These are phyloP conservation scores for Aeschynomene evenia DNA, from an alignment of 306 rosid genomes.

Conservation along the genomic window DNA sequence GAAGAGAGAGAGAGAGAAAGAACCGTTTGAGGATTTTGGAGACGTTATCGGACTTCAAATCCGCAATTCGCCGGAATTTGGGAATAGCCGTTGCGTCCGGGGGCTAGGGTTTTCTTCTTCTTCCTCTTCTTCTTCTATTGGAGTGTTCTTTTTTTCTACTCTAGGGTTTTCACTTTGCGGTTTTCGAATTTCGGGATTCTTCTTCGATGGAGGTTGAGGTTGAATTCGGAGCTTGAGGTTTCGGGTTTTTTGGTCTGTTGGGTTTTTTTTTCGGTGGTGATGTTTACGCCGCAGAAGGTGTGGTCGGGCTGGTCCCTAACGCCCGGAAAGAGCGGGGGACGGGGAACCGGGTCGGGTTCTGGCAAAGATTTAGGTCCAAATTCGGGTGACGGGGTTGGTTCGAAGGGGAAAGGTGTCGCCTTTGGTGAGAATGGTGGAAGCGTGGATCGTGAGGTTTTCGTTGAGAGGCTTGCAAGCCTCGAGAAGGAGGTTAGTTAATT, in stretches of 20 bases:
- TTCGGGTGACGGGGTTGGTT: constrained; percentile 45
- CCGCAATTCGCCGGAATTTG: constrained; percentile 76
- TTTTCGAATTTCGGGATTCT: background rate
- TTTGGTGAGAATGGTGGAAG: constrained; percentile 61
- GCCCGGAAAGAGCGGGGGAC: constrained; percentile 56
- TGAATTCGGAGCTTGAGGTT: constrained; percentile 36
- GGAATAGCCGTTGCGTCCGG: constrained; percentile 78
- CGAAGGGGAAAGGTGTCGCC: constrained; percentile 57
- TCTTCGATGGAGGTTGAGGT: constrained; percentile 17
- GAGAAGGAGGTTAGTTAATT: constrained; percentile 77
- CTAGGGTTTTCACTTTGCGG: background rate
- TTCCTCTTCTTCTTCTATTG: background rate
- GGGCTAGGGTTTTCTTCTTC: constrained; percentile 33
- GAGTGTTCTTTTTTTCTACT: background rate
- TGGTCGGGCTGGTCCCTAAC: constrained; percentile 70
- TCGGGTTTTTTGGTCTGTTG: constrained; percentile 21
- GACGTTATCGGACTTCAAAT: constrained; percentile 93
- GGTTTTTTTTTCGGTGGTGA: background rate
- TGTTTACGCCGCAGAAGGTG: constrained; percentile 68
- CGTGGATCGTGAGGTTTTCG: constrained; percentile 59
- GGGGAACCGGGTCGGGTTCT: constrained; percentile 50
- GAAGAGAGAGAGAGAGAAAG: constrained; percentile 20
- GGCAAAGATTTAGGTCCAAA: constrained; percentile 34
- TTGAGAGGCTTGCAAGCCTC: constrained; percentile 51
- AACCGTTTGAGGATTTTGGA: constrained; percentile 50